phyloP scores from a whole-genome alignment of 495 filamentous ascomycete species.

The Tuber umbilicatum region DNA sequence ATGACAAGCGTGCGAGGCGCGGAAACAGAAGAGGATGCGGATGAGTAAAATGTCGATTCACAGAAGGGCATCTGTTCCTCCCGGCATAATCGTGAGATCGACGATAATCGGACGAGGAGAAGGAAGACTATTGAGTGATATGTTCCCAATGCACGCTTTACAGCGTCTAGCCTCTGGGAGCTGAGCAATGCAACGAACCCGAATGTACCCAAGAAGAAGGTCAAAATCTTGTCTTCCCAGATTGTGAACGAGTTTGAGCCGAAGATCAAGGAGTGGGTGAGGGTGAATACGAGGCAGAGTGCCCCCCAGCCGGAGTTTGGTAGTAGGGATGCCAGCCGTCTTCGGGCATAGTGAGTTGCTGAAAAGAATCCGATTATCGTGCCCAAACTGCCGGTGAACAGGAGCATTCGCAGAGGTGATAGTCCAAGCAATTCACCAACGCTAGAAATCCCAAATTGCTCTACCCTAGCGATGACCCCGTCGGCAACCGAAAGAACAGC shows the following conservation, averaged over 20 bases:
- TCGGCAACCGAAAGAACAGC: slow-evolving; percentile 41
- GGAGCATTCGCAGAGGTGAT: slow-evolving; percentile 27
- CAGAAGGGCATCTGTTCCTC: slow-evolving; percentile 99
- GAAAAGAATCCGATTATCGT: slow-evolving; percentile 58
- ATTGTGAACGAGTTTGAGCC: slow-evolving; percentile 98
- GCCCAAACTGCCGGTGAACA: slow-evolving; percentile 50
- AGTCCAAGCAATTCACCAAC: slow-evolving; percentile 12
- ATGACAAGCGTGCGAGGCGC: slow-evolving; percentile 82
- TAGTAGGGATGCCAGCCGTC: slow-evolving; percentile 52
- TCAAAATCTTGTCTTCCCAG: slow-evolving; percentile 94
- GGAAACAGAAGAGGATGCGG: slow-evolving; percentile 82
- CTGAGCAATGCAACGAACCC: slow-evolving; percentile 64
- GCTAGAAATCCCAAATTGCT: neutral
- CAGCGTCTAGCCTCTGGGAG: slow-evolving; percentile 59
- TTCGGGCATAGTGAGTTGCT: slow-evolving; percentile 50
- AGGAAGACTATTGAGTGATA: slow-evolving; percentile 82
- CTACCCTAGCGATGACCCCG: slow-evolving; percentile 12
- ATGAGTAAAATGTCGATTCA: slow-evolving; percentile 90
- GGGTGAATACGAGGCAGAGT: slow-evolving; percentile 71
- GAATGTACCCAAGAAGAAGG: slow-evolving; percentile 86
- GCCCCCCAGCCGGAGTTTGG: slow-evolving; percentile 81
- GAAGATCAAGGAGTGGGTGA: slow-evolving; percentile 79
- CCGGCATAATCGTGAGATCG: slow-evolving; percentile 85
- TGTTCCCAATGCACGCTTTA: slow-evolving; percentile 64
- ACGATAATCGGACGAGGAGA: slow-evolving; percentile 70